Base-by-base conservation (phyloP, 176 grass and related monocot genomes). In the Cocos nucifera region DNA sequence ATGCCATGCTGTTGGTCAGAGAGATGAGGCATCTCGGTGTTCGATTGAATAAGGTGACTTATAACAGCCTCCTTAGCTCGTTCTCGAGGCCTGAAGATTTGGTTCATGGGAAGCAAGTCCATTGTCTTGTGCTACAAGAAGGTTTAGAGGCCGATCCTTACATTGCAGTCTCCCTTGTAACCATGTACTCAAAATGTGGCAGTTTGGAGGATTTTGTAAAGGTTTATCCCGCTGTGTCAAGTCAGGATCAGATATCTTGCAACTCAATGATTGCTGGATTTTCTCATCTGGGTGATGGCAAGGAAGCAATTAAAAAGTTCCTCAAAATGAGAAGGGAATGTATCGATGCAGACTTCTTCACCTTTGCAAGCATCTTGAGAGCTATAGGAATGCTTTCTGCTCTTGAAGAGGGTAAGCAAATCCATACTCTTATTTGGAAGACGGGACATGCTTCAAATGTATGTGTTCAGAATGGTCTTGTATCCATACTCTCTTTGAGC, bases 161-260 rank as follows among this genome's bases (percentile, higher is more conserved):
- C 56, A 50, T 80, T 25, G 20, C 67, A 28, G 48, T 66, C 10
- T 26, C 78, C n/a, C 59, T 69, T 17, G 10, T 69, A 50, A 69
- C 65, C 52, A 63, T 75, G 78, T 80, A 80, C 65, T 80, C 71
- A 49, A 80, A 22, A 30, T 80, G 64, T 29, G 64, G 59, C 23
- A 69, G 19, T 56, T 63, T 67, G 7, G 58, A 80, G 17, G 59
- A 69, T 53, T 80, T 80, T 50, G 22, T 23, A 6, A 69, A 53
- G 65, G 17, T 69, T 1, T 72, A 26, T 19, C 25, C 6, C 6
- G 2, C 24, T 53, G 16, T 69, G 49, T 51, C 64, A 10, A 58
- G 51, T 25, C 51, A 54, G 52, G 71, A 80, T 69, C 78, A 75
- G 64, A 58, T 75, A 0, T 69, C 64, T 1, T 63, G 29, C 44